Percentiles rank a stretch among this genome's conserved stretches.
Conservation (phyloP, 352 stramenopile genomes). For the Globisporangium cederbergense region DNA sequence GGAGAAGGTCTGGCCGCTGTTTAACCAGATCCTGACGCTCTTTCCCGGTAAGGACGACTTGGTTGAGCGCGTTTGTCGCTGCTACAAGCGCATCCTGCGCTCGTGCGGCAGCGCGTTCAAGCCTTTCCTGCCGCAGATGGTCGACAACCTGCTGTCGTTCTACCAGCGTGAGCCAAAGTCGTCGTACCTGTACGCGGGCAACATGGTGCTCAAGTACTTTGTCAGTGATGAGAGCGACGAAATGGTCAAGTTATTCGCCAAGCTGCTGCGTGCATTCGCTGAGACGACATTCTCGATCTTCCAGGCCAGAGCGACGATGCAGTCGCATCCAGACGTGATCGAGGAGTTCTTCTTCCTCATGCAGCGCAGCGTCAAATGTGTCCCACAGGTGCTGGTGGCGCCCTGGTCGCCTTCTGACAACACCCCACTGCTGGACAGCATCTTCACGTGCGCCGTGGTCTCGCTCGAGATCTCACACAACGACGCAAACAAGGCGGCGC, state of each 20-base stretch:
- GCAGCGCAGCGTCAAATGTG: slow-evolving; percentile 83
- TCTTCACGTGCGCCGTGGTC: slow-evolving; percentile 84
- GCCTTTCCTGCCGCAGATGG: slow-evolving; percentile 65
- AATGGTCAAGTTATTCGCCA: slow-evolving; percentile 44
- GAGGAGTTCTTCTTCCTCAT: slow-evolving; percentile 97
- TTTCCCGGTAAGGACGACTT: slow-evolving; percentile 74
- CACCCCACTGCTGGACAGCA: slow-evolving; percentile 55
- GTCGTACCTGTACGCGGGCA: slow-evolving; percentile 80
- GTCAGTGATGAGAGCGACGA: slow-evolving; percentile 24
- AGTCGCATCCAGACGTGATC: slow-evolving; percentile 89
- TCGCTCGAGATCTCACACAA: slow-evolving; percentile 91
- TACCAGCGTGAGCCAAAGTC: slow-evolving; percentile 80
- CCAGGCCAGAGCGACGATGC: slow-evolving; percentile 45
- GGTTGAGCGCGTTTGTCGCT: slow-evolving; percentile 79
- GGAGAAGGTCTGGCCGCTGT: slow-evolving; percentile 73
- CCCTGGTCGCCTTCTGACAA: slow-evolving; percentile 24
- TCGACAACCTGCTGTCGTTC: slow-evolving; percentile 74
- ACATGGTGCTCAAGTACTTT: slow-evolving; percentile 85
- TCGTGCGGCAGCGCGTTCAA: slow-evolving; percentile 55
- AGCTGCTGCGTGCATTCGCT: slow-evolving; percentile 61
- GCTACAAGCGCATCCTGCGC: slow-evolving; percentile 87
- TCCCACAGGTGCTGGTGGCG: slow-evolving; percentile 71
- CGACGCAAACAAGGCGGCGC: slow-evolving; percentile 91
- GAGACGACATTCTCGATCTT: slow-evolving; percentile 87
- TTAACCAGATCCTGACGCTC: slow-evolving; percentile 78